phyloP scores from a whole-genome alignment of 768 basidiomycete genomes.

The Mycena epipterygia region DNA sequence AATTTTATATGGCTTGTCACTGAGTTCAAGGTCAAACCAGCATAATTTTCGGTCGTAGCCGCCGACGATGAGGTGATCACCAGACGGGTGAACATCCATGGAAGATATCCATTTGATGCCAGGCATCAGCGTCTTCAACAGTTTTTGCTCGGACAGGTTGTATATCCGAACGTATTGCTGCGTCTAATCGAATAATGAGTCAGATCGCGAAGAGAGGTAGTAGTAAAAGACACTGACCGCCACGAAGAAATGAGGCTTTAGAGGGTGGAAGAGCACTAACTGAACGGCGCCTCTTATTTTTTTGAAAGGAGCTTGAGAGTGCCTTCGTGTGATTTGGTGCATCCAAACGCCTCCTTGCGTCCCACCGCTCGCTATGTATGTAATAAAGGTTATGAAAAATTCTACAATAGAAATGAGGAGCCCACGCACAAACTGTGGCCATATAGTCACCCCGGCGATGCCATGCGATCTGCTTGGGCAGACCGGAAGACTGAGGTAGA shows the following conservation, averaged over 20 bases:
- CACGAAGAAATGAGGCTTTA: conserved; percentile 96
- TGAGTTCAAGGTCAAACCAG: conserved; percentile 99
- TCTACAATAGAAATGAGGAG: background rate
- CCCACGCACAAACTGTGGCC: conserved; percentile 89
- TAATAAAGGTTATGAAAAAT: conserved; percentile 27
- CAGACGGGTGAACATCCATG: conserved; percentile 96
- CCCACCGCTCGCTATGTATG: conserved; percentile 70
- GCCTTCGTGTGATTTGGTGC: conserved; percentile 92
- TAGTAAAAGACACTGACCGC: conserved; percentile 73
- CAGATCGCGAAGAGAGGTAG: conserved; percentile 30
- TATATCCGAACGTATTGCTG: conserved; percentile 97
- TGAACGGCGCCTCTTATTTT: conserved; percentile 94
- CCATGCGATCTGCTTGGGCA: conserved; percentile 89
- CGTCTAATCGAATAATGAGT: conserved; percentile 67
- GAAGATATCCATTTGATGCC: conserved; percentile 98
- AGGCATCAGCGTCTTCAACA: conserved; percentile 94
- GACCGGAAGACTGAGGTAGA: conserved; percentile 75
- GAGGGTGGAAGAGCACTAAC: conserved; percentile 93
- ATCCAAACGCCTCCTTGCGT: conserved; percentile 92
- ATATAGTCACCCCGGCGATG: conserved; percentile 96
- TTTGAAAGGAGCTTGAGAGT: conserved; percentile 98
- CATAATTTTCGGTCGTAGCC: conserved; percentile 98
- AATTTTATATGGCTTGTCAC: conserved; percentile 97
- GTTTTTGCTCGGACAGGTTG: conserved; percentile 93
- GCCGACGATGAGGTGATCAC: conserved; percentile 97